Conservation (phyloP, 768 basidiomycete species). For the Flagelloscypha sp. region DNA sequence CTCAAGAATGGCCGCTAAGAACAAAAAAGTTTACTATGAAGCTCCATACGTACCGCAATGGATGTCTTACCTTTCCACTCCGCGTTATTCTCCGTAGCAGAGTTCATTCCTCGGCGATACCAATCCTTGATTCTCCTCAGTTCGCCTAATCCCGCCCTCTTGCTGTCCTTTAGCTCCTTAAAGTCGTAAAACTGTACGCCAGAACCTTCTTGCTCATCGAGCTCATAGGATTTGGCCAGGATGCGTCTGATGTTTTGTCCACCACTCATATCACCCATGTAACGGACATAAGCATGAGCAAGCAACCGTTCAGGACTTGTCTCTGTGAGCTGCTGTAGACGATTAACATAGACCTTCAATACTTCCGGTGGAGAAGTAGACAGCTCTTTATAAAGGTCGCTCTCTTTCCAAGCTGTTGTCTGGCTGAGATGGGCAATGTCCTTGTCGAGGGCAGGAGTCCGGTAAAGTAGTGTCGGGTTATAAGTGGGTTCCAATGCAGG, state of each 20-base stretch:
- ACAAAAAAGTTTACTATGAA: neutral
- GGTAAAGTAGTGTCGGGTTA: slow-evolving; percentile 59
- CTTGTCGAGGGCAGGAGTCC: slow-evolving; percentile 48
- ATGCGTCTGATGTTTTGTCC: slow-evolving; percentile 62
- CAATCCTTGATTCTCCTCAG: slow-evolving; percentile 70
- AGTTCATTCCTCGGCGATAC: slow-evolving; percentile 51
- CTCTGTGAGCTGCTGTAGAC: slow-evolving; percentile 41
- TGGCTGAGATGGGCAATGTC: slow-evolving; percentile 61
- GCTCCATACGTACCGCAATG: slow-evolving; percentile 6
- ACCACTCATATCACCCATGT: slow-evolving; percentile 74
- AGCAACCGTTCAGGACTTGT: slow-evolving; percentile 44
- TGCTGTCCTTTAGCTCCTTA: slow-evolving; percentile 40
- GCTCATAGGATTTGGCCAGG: slow-evolving; percentile 58
- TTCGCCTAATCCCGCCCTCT: slow-evolving; percentile 43
- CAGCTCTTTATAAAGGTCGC: slow-evolving; percentile 45
- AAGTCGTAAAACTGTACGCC: slow-evolving; percentile 67
- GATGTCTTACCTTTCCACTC: slow-evolving; percentile 31
- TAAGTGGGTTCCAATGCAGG: slow-evolving; percentile 59
- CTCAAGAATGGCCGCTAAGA: slow-evolving; percentile 33
- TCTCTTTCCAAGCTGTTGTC: slow-evolving; percentile 43
- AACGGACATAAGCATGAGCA: slow-evolving; percentile 77
- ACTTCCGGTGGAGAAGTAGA: slow-evolving; percentile 36
- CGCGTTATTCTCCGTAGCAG: slow-evolving; percentile 32
- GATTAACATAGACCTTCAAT: slow-evolving; percentile 43
- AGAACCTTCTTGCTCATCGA: slow-evolving; percentile 42